Percentiles rank a stretch among this genome's conserved stretches.
Evolutionary conservation across 805 yeast genomes (phyloP).

Genomic region (Saccharomycopsis synnaedendra): DNA sequence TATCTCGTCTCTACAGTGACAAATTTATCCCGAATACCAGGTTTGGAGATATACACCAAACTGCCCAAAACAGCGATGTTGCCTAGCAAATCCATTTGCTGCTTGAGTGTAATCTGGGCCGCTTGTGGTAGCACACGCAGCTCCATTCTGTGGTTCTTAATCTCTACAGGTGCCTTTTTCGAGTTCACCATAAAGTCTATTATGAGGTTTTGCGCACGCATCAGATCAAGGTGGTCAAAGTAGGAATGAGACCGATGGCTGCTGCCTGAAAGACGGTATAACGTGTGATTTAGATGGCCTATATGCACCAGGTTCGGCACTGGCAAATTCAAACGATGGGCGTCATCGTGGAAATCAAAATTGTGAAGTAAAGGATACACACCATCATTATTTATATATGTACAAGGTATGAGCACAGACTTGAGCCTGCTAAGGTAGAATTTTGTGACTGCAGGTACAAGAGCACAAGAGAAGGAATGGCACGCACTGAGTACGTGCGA

Average conservation of each 20-base stretch:
- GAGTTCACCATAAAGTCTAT: constrained; percentile 1
- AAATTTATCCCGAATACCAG: not conserved
- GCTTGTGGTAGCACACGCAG: too few species aligned
- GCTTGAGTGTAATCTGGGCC: not conserved
- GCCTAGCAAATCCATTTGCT: constrained; percentile 5
- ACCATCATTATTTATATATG: too few species aligned
- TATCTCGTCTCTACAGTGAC: constrained; percentile 1
- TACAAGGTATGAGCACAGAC: too few species aligned
- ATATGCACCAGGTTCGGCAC: not conserved
- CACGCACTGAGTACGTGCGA: too few species aligned
- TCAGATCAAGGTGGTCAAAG: constrained; percentile 2
- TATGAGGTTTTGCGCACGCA: constrained; percentile 10
- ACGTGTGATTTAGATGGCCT: constrained; percentile 4
- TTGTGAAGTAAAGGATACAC: too few species aligned
- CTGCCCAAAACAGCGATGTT: constrained; percentile 1
- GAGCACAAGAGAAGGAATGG: too few species aligned
- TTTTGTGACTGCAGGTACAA: too few species aligned
- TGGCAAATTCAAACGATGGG: too few species aligned
- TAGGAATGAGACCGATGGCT: not conserved
- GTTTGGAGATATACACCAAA: not conserved
- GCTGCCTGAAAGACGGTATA: constrained; percentile 9
- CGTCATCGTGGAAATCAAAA: too few species aligned
- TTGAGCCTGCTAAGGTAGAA: too few species aligned
- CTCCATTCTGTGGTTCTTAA: too few species aligned
- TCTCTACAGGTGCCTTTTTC: not conserved